Evolutionary conservation across 73 alveolate genomes (phyloP).

Genomic region (Paramecium bursaria): DNA sequence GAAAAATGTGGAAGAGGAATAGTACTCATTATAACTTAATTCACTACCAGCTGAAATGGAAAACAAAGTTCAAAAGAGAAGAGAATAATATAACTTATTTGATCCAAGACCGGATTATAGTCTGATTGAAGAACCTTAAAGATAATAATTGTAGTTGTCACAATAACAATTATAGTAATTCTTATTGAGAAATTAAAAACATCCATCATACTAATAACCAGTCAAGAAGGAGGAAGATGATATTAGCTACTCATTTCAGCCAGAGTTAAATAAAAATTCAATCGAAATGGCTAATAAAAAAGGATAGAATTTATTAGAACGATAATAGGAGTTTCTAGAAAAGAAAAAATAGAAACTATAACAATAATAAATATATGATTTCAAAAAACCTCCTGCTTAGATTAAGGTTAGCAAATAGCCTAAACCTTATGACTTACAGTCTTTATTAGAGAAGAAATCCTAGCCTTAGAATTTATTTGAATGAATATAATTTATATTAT

Average conservation of each 20-base stretch:
- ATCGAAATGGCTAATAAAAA: slow-evolving; percentile 23
- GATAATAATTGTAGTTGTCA: slow-evolving; percentile 31
- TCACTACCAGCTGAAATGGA: neutral
- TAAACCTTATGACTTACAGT: slow-evolving; percentile 33
- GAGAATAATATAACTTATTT: slow-evolving; percentile 32
- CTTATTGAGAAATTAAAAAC: neutral
- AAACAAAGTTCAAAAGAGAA: slow-evolving; percentile 20
- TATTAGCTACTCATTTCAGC: neutral
- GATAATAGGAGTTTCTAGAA: slow-evolving; percentile 32
- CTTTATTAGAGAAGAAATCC: no score
- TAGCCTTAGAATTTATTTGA: no score
- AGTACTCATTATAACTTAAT: slow-evolving; percentile 12
- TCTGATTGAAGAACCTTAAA: neutral
- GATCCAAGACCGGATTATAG: neutral
- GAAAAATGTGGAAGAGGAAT: neutral
- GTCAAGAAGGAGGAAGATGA: neutral
- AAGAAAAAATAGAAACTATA: slow-evolving; percentile 12
- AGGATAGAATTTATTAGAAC: slow-evolving; percentile 5
- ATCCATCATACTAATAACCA: neutral
- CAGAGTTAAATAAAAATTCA: slow-evolving; percentile 47
- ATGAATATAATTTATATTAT: no score
- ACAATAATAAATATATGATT: slow-evolving; percentile 35
- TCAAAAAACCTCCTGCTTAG: neutral
- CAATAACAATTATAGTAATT: slow-evolving; percentile 28
- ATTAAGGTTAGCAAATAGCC: slow-evolving; percentile 1